A percentile compares a stretch with the other conserved stretches of the same genome.
Evolutionary conservation across 495 filamentous ascomycete species (phyloP).

Genomic region (Tuber borchii): DNA sequence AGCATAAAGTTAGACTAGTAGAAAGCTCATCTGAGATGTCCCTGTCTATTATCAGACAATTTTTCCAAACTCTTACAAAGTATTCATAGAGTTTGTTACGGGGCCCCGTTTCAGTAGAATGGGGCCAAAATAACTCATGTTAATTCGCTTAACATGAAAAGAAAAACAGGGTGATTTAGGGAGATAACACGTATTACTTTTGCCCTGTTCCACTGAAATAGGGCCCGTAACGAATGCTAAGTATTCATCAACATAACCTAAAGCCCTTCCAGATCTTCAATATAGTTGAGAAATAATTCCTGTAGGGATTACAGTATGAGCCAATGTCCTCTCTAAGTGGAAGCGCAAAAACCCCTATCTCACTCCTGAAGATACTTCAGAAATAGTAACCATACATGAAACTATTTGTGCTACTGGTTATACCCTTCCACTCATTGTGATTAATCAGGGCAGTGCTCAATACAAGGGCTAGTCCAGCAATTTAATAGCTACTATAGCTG

Average conservation of each 20-base stretch:
- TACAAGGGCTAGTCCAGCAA: slow-evolving; percentile 6
- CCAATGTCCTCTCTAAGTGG: slow-evolving; percentile 1
- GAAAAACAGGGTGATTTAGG: too few species aligned
- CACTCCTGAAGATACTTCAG: slow-evolving; percentile 8
- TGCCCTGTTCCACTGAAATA: too few species aligned
- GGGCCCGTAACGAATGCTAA: too few species aligned
- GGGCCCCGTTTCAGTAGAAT: too few species aligned
- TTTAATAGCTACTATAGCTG: slow-evolving; percentile 1
- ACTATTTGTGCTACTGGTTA: slow-evolving; percentile 15
- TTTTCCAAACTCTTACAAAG: neutral
- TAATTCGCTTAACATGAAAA: too few species aligned
- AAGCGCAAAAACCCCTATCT: neutral
- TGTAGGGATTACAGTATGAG: slow-evolving; percentile 3
- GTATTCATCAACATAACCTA: slow-evolving; percentile 2
- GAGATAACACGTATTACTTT: too few species aligned
- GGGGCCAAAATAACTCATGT: too few species aligned
- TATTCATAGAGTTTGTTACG: too few species aligned
- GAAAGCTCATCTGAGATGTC: slow-evolving; percentile 2
- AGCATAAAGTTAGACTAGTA: slow-evolving; percentile 7
- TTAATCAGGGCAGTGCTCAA: slow-evolving; percentile 12
- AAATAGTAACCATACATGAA: slow-evolving; percentile 16
- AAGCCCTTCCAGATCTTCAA: slow-evolving; percentile 12
- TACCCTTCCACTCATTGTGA: slow-evolving; percentile 5
- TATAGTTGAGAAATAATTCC: slow-evolving; percentile 11
- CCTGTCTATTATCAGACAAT: neutral